Conservation (phyloP, 306 rosid species). For the Quercus berberidifolia region DNA sequence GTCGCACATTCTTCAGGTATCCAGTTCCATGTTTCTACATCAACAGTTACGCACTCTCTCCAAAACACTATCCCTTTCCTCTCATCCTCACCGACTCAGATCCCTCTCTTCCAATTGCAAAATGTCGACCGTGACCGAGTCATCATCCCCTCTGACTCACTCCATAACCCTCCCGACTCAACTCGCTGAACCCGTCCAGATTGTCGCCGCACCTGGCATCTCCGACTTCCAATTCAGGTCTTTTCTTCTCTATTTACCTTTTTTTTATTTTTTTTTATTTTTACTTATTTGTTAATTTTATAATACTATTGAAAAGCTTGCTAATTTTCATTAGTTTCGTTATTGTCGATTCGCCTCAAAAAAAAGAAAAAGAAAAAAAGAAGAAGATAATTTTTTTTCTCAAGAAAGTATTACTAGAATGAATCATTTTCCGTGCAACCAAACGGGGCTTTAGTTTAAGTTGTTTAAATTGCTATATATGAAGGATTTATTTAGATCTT, state of each 20-base stretch:
- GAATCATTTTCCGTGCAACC: no score
- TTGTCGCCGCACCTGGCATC: slow-evolving; percentile 70
- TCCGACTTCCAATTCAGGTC: slow-evolving; percentile 73
- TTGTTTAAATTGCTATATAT: no score
- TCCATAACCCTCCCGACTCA: slow-evolving; percentile 52
- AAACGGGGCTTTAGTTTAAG: no score
- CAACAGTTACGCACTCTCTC: slow-evolving; percentile 10
- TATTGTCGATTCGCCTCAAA: no score
- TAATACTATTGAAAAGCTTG: no score
- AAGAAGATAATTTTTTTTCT: no score
- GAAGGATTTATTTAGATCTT: no score
- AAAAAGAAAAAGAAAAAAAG: no score
- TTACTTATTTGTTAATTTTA: neutral
- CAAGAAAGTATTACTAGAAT: no score
- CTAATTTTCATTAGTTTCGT: no score
- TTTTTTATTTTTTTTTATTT: neutral
- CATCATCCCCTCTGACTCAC: slow-evolving; percentile 42
- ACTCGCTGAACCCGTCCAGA: slow-evolving; percentile 54
- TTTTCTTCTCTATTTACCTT: neutral
- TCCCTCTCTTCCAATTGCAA: slow-evolving; percentile 48
- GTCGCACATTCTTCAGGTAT: slow-evolving; percentile 18
- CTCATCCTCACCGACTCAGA: slow-evolving; percentile 12
- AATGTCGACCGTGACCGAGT: slow-evolving; percentile 42
- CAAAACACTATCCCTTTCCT: slow-evolving; percentile 15
- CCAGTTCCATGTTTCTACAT: slow-evolving; percentile 21